Percentiles rank a stretch among this genome's conserved stretches.
These are phyloP conservation scores for Xylaria grammica DNA, from an alignment of 495 filamentous ascomycete species.

Conservation along the genomic window DNA sequence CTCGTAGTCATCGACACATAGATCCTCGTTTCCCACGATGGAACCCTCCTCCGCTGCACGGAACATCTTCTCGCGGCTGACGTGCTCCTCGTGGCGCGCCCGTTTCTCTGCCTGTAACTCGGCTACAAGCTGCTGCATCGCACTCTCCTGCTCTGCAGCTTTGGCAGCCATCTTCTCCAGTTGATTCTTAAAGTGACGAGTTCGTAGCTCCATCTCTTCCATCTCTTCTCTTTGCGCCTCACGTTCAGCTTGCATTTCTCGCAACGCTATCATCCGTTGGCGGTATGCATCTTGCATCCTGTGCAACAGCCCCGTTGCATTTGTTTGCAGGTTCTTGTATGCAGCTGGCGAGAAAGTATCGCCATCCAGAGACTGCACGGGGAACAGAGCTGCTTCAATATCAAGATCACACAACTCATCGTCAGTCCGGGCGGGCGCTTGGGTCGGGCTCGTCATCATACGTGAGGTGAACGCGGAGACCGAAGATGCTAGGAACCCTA, in stretches of 20 bases:
- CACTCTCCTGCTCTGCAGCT: conserved; percentile 66
- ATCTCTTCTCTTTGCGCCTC: conserved; percentile 72
- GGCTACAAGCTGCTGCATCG: conserved; percentile 65
- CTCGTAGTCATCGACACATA: conserved; percentile 58
- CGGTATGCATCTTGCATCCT: conserved; percentile 76
- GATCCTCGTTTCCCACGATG: conserved; percentile 49
- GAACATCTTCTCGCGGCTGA: conserved; percentile 31
- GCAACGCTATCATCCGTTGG: conserved; percentile 61
- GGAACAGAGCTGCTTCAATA: conserved; percentile 67
- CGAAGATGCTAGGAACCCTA: conserved; percentile 41
- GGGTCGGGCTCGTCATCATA: conserved; percentile 43
- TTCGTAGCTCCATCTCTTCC: conserved; percentile 73
- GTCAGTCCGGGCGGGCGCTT: conserved; percentile 30
- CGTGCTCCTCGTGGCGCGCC: conserved; percentile 59
- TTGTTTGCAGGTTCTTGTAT: conserved; percentile 71
- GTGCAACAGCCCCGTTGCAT: conserved; percentile 67
- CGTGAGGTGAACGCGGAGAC: conserved; percentile 51
- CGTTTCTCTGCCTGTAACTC: conserved; percentile 67
- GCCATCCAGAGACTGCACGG: conserved; percentile 45
- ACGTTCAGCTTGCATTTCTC: conserved; percentile 65
- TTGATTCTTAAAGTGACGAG: conserved; percentile 70
- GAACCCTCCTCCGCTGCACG: conserved; percentile 15
- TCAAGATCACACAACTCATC: conserved; percentile 72
- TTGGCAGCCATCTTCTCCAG: conserved; percentile 77
- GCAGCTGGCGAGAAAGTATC: conserved; percentile 67